phyloP scores from a whole-genome alignment of 306 rosid species.

The Pyrus pyrifolia region DNA sequence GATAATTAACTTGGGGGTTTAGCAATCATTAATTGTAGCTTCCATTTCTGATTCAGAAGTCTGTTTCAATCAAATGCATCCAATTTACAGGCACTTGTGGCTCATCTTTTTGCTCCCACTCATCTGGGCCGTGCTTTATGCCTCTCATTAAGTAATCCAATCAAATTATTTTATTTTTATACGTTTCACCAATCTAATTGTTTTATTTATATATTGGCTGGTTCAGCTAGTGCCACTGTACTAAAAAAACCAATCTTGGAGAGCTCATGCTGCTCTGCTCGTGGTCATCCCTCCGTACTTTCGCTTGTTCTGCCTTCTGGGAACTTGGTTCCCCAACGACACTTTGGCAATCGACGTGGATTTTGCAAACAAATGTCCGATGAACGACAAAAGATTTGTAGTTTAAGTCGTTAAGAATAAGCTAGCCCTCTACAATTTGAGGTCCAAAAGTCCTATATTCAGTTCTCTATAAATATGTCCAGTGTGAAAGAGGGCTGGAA shows the following conservation, averaged over 20 bases:
- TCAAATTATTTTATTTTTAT: not conserved
- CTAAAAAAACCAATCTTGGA: not conserved
- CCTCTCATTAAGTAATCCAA: not conserved
- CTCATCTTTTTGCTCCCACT: not conserved
- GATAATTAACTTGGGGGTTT: not conserved
- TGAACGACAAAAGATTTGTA: not conserved
- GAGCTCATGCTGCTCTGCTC: not conserved
- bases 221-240: not conserved
- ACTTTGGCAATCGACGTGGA: not conserved
- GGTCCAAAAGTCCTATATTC: too few relatives aligned
- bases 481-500: too few relatives aligned
- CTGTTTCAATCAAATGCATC: not conserved
- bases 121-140: not conserved
- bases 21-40: not conserved
- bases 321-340: not conserved
- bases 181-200: not conserved
- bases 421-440: too few relatives aligned
- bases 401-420: not conserved
- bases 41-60: not conserved
- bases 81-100: conserved; percentile 11
- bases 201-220: not conserved
- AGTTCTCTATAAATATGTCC: too few relatives aligned
- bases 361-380: not conserved
- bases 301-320: not conserved
- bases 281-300: not conserved